Evolutionary conservation across 2,329 filamentous ascomycete species (phyloP), one percentile per base, ranked within the genome.

Genomic region (Fusarium sororula): DNA sequence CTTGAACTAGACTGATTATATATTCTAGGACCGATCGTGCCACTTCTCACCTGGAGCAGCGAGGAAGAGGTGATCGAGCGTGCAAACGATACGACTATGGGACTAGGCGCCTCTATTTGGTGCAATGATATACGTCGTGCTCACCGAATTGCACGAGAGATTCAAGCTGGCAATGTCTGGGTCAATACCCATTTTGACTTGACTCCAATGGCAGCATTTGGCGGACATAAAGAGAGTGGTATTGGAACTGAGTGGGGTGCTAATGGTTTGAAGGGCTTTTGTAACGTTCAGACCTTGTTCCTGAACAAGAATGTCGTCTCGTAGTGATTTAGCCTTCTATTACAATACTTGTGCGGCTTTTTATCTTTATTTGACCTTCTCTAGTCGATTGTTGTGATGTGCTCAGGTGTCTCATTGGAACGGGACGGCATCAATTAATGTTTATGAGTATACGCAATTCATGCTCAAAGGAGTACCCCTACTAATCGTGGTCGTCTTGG

Each of bases 121-220:
- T 87, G 84, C 11, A 51, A 51, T 35, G 48, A 51, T 5, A 24
- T 51, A 1, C 48, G 30, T 14, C 48, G 48, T 20, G 83, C 82
- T 10, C 87, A 92, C 66, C 56, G 88, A 2, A 81, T 82, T 1
- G 82, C 84, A 13, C 89, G 89, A 0, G 84, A 84, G 14, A 80
- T 92, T 14, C 86, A 91, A 73, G 85, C 87, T 0, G 90, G 90
- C 2, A 86, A 80, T 7, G 88, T 92, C 2, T 91, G 88, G 85
- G 86, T 91, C 72, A 91, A 92, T 77, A 83, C 58, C 7, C 89
- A 86, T 72, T 82, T 90, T 72, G 89, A 90, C 76, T 69, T 80
- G 3, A 69, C 77, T 6, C 80, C 80, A 0, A 59, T 74, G 17
- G 81, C 74, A 11, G 81, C 84, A 0, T 86, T 85, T 63, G 84